phyloP scores from a whole-genome alignment of 192 early-diverging fungal genomes.

The Coemansia sp. region DNA sequence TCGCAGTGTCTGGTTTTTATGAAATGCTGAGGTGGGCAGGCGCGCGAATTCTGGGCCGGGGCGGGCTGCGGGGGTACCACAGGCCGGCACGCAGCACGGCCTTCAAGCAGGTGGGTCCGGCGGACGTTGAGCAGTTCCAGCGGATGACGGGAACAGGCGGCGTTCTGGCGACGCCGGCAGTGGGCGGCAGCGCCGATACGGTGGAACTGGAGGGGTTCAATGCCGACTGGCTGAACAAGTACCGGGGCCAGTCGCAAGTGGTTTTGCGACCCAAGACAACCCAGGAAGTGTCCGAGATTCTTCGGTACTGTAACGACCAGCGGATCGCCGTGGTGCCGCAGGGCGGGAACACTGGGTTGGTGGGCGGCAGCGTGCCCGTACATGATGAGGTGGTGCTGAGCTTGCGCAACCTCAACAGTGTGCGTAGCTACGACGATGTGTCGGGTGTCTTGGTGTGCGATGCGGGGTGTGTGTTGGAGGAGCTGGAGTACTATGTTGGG shows the following conservation, averaged over 20 bases:
- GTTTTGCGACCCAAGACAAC: conserved; percentile 85
- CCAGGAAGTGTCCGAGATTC: conserved; percentile 72
- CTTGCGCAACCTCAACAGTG: conserved; percentile 70
- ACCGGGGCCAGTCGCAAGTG: conserved; percentile 71
- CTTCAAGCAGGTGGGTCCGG: conserved; percentile 51
- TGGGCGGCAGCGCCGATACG: conserved; percentile 35
- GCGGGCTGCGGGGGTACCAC: conserved; percentile 9
- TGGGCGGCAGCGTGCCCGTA: conserved; percentile 91
- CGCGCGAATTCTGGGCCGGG: too few species aligned
- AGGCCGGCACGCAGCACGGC: conserved; percentile 19
- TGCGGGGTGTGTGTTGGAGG: conserved; percentile 88
- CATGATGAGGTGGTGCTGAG: conserved; percentile 92
- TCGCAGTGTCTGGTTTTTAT: too few species aligned
- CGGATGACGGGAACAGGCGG: conserved; percentile 41
- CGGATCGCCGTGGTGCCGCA: conserved; percentile 91
- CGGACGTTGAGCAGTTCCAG: conserved; percentile 59
- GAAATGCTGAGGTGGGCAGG: too few species aligned
- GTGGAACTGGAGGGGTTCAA: conserved; percentile 68
- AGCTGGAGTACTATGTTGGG: conserved; percentile 77
- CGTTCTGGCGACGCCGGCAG: conserved; percentile 36
- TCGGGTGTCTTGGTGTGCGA: conserved; percentile 87
- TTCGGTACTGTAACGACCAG: conserved; percentile 83
- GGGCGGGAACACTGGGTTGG: conserved; percentile 96
- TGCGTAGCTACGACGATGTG: conserved; percentile 65
- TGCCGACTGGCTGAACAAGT: conserved; percentile 94